Percentiles rank a stretch among this genome's conserved stretches.
These are phyloP conservation scores for Daldinia caldariorum DNA, from an alignment of 495 filamentous ascomycete species.

Conservation along the genomic window DNA sequence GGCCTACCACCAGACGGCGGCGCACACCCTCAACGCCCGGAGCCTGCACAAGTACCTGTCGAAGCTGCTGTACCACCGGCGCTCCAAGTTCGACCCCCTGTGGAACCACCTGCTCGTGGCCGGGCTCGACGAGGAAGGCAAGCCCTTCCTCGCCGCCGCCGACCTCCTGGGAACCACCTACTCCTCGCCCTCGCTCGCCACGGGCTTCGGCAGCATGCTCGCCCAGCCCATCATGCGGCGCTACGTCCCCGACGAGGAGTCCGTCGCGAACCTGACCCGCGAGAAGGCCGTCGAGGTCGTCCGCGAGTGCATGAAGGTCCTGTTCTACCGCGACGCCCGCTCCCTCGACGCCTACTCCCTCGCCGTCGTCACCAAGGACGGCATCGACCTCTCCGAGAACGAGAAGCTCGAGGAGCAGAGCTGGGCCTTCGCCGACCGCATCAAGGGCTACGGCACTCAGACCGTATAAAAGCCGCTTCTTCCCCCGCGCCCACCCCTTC, in stretches of 20 bases:
- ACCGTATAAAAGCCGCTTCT: slow-evolving; percentile 50
- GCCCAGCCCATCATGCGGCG: slow-evolving; percentile 90
- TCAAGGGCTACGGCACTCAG: slow-evolving; percentile 67
- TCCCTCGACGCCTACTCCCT: slow-evolving; percentile 91
- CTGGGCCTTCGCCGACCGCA: slow-evolving; percentile 95
- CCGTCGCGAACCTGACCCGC: slow-evolving; percentile 72
- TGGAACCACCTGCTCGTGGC: slow-evolving; percentile 96
- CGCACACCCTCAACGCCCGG: slow-evolving; percentile 77
- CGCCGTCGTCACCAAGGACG: slow-evolving; percentile 85
- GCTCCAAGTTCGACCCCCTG: slow-evolving; percentile 93
- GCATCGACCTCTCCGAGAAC: slow-evolving; percentile 82
- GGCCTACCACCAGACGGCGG: slow-evolving; percentile 70
- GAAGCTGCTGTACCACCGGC: slow-evolving; percentile 93
- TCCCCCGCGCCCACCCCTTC: too few species aligned
- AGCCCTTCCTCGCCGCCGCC: slow-evolving; percentile 88
- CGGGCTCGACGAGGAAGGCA: slow-evolving; percentile 78
- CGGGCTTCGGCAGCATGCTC: slow-evolving; percentile 91
- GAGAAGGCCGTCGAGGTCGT: slow-evolving; percentile 83
- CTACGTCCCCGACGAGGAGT: slow-evolving; percentile 80
- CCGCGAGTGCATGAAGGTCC: slow-evolving; percentile 95
- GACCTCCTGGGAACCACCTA: slow-evolving; percentile 96
- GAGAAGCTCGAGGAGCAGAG: slow-evolving; percentile 81
- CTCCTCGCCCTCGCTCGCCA: slow-evolving; percentile 84
- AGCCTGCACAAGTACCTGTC: slow-evolving; percentile 95
- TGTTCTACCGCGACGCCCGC: slow-evolving; percentile 96